Percentiles rank a stretch among this genome's conserved stretches.
phyloP scores from a whole-genome alignment of 768 basidiomycete species.

The Sarcomyxa edulis region DNA sequence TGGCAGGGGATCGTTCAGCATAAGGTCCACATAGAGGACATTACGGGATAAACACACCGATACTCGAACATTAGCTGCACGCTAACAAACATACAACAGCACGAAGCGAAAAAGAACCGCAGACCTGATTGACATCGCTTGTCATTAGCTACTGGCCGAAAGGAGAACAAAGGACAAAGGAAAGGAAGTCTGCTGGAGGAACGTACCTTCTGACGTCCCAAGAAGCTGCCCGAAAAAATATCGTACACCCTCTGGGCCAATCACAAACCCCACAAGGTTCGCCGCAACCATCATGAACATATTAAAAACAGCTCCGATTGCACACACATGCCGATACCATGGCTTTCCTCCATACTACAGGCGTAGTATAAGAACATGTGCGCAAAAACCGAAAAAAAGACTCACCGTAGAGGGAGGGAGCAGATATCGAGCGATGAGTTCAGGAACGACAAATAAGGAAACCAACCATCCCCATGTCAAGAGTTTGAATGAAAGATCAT shows the following conservation, averaged over 20 bases:
- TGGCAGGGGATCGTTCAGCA: conserved; percentile 1
- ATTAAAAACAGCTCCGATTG: conserved; percentile 78
- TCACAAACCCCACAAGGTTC: conserved; percentile 92
- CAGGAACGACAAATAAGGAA: conserved; percentile 85
- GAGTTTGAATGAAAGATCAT: conserved; percentile 83
- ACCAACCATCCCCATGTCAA: conserved; percentile 98
- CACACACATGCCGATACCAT: conserved; percentile 89
- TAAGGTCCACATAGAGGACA: conserved; percentile 1
- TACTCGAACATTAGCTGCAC: conserved; percentile 97
- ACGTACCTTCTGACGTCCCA: conserved; percentile 60
- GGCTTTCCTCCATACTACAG: conserved; percentile 54
- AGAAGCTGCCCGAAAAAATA: conserved; percentile 62
- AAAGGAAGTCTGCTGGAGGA: conserved; percentile 2
- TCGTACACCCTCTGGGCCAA: conserved; percentile 75
- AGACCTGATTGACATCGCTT: no score
- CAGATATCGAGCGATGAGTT: conserved; percentile 56
- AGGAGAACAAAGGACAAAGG: not conserved
- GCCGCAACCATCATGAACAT: conserved; percentile 86
- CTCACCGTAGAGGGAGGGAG: conserved; percentile 64
- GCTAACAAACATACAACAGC: conserved; percentile 68
- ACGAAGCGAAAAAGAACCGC: conserved; percentile 56
- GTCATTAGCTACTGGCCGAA: conserved; percentile 5
- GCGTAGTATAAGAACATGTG: conserved; percentile 1
- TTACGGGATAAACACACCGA: conserved; percentile 44
- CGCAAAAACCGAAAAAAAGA: conserved; percentile 5